phyloP scores from a whole-genome alignment of 371 early-diverging fungal species.

The Zopfochytrium polystomum region DNA sequence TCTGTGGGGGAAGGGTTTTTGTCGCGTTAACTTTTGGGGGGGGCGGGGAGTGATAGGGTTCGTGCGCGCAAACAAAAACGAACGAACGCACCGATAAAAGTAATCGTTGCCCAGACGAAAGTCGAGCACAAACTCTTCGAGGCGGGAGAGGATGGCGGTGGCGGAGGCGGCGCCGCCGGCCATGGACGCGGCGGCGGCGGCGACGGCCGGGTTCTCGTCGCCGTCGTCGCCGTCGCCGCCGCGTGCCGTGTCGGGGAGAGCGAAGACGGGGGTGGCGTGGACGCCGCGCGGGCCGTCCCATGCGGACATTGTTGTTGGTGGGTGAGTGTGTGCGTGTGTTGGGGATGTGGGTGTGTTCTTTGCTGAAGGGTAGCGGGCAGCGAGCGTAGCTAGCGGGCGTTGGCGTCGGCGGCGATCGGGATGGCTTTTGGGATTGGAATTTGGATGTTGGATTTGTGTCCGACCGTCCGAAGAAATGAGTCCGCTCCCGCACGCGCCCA shows the following conservation, averaged over 20 bases:
- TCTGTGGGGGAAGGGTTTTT: conserved; percentile 58
- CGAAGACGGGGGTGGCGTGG: conserved; percentile 17
- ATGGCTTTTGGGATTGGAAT: no score
- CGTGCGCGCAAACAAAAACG: neutral
- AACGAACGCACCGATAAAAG: conserved; percentile 31
- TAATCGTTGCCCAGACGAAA: conserved; percentile 42
- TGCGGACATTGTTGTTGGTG: no score
- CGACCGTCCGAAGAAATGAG: no score
- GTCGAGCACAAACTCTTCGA: conserved; percentile 38
- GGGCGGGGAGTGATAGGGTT: neutral
- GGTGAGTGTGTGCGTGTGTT: no score
- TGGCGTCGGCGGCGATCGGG: conserved; percentile 1
- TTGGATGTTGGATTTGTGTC: no score
- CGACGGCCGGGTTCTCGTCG: conserved; percentile 13
- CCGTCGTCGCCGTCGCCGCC: conserved; percentile 4
- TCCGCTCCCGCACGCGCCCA: no score
- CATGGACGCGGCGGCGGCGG: conserved; percentile 12
- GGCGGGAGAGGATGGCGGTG: conserved; percentile 24
- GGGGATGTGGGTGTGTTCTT: no score
- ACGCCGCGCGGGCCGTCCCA: conserved; percentile 10
- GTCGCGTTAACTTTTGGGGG: neutral
- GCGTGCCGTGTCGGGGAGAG: neutral
- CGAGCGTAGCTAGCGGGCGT: neutral
- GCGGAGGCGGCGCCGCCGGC: no score
- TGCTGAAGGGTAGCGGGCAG: neutral